A percentile compares a stretch with the other conserved stretches of the same genome.
These are phyloP conservation scores for Hamamelis virginiana DNA, from an alignment of 164 flowering plant species.

Conservation along the genomic window DNA sequence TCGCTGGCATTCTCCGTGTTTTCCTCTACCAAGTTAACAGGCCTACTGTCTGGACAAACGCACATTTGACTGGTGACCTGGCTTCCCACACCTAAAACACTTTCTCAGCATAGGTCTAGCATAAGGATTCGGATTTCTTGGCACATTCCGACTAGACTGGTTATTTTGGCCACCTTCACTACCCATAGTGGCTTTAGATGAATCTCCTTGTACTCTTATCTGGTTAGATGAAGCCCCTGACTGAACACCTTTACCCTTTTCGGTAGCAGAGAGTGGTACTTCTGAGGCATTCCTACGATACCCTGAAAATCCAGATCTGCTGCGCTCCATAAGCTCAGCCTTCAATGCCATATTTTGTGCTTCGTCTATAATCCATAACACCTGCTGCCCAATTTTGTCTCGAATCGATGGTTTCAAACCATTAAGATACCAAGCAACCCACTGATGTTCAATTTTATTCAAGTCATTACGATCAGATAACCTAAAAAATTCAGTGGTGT, in stretches of 20 bases:
- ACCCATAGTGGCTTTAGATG: too few species aligned
- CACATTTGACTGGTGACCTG: neutral
- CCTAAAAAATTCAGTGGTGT: neutral
- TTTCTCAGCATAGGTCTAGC: too few species aligned
- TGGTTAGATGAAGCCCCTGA: too few species aligned
- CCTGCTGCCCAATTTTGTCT: neutral
- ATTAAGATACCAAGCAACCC: neutral
- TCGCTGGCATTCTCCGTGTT: neutral
- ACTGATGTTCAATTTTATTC: neutral
- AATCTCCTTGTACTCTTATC: too few species aligned
- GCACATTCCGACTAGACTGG: too few species aligned
- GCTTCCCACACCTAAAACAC: too few species aligned
- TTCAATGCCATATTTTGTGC: neutral
- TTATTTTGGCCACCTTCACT: too few species aligned
- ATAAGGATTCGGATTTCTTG: too few species aligned
- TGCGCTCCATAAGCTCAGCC: neutral
- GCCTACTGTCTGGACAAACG: neutral
- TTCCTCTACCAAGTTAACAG: neutral
- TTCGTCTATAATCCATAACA: neutral
- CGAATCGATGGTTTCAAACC: neutral
- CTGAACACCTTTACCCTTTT: too few species aligned
- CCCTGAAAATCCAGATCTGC: too few species aligned
- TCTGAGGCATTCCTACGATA: too few species aligned
- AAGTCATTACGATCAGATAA: neutral
- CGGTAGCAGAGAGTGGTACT: too few species aligned